Evolutionary conservation across 441 rosid genomes (phyloP).

Genomic region (Euphorbia celastroides): DNA sequence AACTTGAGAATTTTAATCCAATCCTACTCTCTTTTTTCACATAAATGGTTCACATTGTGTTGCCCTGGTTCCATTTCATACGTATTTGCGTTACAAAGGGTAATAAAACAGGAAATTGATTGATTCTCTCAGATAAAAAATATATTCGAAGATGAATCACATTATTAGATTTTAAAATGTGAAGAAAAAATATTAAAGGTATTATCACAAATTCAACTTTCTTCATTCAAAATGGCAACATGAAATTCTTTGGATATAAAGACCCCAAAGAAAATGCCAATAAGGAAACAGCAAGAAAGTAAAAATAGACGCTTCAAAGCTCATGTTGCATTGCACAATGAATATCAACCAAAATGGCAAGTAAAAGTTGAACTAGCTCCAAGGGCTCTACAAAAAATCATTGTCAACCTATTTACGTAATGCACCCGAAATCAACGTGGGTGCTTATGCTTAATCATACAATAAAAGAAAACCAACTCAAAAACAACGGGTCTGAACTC

Average conservation of each 20-base stretch:
- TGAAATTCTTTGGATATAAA: constrained; percentile 11
- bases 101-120: no score
- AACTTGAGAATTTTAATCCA: no score
- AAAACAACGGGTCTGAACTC: no score
- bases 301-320: no score
- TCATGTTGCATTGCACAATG: not conserved
- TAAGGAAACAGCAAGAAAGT: not conserved
- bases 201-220: constrained; percentile 15
- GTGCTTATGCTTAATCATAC: constrained; percentile 10
- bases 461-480: not conserved
- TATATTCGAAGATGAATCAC: not conserved
- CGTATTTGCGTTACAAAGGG: no score
- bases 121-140: no score
- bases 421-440: not conserved
- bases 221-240: constrained; percentile 35
- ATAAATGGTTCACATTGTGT: no score
- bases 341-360: constrained; percentile 2
- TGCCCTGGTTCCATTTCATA: no score
- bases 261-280: constrained; percentile 31
- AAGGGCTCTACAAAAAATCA: constrained; percentile 8
- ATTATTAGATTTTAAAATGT: not conserved
- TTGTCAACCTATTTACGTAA: not conserved
- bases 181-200: not conserved
- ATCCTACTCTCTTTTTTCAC: no score
- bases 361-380: not conserved